Percentiles rank a stretch among this genome's conserved stretches.
Evolutionary conservation across 352 stramenopile species (phyloP).

Genomic region (Globisporangium alternatum): DNA sequence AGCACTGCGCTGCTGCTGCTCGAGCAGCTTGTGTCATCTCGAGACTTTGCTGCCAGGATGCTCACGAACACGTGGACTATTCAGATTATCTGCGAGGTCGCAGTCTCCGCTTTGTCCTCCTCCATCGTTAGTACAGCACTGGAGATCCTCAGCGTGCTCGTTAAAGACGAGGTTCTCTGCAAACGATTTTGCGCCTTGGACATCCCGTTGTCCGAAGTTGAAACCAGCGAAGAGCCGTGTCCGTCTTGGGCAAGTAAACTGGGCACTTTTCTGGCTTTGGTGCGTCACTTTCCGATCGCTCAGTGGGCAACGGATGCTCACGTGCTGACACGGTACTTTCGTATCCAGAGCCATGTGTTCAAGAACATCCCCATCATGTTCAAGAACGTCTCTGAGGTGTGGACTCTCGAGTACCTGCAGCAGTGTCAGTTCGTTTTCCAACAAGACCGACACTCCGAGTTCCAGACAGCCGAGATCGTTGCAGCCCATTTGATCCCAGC

Average conservation of each 20-base stretch:
- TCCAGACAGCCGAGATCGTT: slow-evolving; percentile 6
- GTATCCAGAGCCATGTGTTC: slow-evolving; percentile 10
- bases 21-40: background rate
- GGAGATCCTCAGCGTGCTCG: background rate
- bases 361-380: background rate
- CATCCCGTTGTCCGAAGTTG: background rate
- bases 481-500: slow-evolving; percentile 5
- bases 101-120: background rate
- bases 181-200: slow-evolving; percentile 3
- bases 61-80: slow-evolving; percentile 12
- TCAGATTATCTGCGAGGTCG: slow-evolving; percentile 11
- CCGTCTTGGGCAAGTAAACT: slow-evolving; percentile 4
- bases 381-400: background rate
- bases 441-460: background rate
- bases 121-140: slow-evolving; percentile 7
- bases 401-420: slow-evolving; percentile 13
- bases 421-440: slow-evolving; percentile 7
- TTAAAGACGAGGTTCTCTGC: slow-evolving; percentile 6
- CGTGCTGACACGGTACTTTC: slow-evolving; percentile 12
- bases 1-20: slow-evolving; percentile 7
- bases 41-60: slow-evolving; percentile 5
- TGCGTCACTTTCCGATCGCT: slow-evolving; percentile 1
- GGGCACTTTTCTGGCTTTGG: background rate
- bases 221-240: background rate
- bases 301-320: slow-evolving; percentile 5